A percentile compares a stretch with the other conserved stretches of the same genome.
Evolutionary conservation across 768 basidiomycete genomes (phyloP).

Genomic region (Mrakia hoshinonis): DNA sequence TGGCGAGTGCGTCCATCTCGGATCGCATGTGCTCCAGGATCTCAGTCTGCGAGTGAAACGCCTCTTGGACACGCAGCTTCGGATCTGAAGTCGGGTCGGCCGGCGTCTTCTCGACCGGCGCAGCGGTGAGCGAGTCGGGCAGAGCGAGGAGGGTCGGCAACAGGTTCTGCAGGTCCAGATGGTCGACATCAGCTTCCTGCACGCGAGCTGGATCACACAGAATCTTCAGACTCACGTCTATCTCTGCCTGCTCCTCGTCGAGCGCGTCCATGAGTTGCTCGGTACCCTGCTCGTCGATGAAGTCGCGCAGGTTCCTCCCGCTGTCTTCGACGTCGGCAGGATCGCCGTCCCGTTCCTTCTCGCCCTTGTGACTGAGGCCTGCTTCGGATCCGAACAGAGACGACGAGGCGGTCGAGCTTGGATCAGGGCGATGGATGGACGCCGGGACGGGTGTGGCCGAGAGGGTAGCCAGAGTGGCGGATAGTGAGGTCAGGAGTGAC

Average conservation of each 20-base stretch:
- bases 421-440: conserved; percentile 1
- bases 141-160: conserved; percentile 10
- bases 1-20: conserved; percentile 7
- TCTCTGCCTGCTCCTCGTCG: conserved; percentile 15
- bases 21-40: conserved; percentile 4
- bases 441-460: conserved; percentile 7
- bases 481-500: conserved; percentile 1
- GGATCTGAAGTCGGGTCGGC: neutral
- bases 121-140: neutral
- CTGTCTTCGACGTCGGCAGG: neutral
- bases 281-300: conserved; percentile 12
- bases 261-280: conserved; percentile 9
- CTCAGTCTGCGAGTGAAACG: neutral
- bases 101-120: neutral
- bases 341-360: too few relatives aligned
- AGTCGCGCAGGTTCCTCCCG: conserved; percentile 12
- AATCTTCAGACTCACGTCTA: neutral
- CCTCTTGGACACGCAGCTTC: neutral
- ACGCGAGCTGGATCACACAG: neutral
- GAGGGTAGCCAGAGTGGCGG: neutral
- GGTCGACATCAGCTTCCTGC: too few relatives aligned
- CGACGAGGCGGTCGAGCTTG: conserved; percentile 5
- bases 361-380: neutral
- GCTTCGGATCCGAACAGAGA: conserved; percentile 5
- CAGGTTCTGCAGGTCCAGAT: neutral